Evolutionary conservation across 2,329 filamentous ascomycete species (phyloP).

Genomic region (Phoma herbarum): DNA sequence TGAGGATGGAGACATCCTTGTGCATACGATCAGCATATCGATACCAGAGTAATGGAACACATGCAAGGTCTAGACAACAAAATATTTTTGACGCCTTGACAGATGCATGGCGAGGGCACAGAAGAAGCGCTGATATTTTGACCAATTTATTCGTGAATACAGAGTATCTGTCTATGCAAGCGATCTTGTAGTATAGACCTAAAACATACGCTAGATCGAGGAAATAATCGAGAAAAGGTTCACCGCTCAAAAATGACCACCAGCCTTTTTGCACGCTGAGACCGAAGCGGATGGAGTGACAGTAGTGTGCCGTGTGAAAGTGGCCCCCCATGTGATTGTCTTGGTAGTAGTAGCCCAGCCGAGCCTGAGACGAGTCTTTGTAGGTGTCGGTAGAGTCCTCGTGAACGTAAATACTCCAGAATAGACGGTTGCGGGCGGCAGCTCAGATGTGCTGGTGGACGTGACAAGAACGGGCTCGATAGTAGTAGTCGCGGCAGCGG

Average conservation of each 20-base stretch:
- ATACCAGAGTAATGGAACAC: not conserved
- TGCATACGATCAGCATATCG: not conserved
- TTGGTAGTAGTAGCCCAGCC: slow-evolving; percentile 41
- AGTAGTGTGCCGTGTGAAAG: slow-evolving; percentile 46
- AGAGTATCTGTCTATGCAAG: slow-evolving; percentile 6
- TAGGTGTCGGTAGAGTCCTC: slow-evolving; percentile 49
- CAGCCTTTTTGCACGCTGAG: slow-evolving; percentile 44
- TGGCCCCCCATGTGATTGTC: slow-evolving; percentile 48
- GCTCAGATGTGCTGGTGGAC: slow-evolving; percentile 37
- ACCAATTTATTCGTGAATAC: not conserved
- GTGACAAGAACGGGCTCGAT: slow-evolving; percentile 39
- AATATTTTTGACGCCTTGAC: not conserved
- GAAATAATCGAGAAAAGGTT: not conserved
- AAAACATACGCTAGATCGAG: slow-evolving; percentile 3
- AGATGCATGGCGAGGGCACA: not conserved
- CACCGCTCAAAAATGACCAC: slow-evolving; percentile 41
- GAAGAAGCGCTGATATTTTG: not conserved
- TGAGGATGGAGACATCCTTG: not conserved
- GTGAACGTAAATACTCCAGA: slow-evolving; percentile 46
- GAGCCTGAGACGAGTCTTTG: slow-evolving; percentile 41
- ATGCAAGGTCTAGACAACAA: not conserved
- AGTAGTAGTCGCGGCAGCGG: slow-evolving; percentile 39
- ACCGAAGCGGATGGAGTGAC: slow-evolving; percentile 49
- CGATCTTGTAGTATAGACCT: not conserved
- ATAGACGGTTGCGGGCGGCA: slow-evolving; percentile 49